A percentile compares a stretch with the other conserved stretches of the same genome.
These are phyloP conservation scores for Geosmithia morbida DNA, from an alignment of 2,329 filamentous ascomycete genomes.

Conservation along the genomic window DNA sequence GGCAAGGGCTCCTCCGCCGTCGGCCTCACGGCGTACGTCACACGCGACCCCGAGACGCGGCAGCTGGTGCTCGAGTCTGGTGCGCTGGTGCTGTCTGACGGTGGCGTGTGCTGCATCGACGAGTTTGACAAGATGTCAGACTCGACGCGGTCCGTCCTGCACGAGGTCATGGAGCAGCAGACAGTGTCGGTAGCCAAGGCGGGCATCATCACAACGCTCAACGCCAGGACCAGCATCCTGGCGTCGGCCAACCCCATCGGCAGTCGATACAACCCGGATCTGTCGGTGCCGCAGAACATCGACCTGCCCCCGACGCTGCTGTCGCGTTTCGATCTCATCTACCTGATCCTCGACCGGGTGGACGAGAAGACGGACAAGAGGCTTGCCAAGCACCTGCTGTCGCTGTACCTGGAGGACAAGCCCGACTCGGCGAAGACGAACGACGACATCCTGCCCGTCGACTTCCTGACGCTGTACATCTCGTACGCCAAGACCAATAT, in stretches of 20 bases:
- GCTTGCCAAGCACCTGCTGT: constrained; percentile 80
- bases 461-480: constrained; percentile 94
- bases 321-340: constrained; percentile 93
- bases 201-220: constrained; percentile 91
- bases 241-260: constrained; percentile 97
- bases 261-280: constrained; percentile 90
- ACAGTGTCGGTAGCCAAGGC: constrained; percentile 79
- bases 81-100: constrained; percentile 65
- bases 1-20: constrained; percentile 71
- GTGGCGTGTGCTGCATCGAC: constrained; percentile 73
- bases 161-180: constrained; percentile 83
- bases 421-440: constrained; percentile 66
- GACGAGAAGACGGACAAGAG: constrained; percentile 83
- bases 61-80: constrained; percentile 71
- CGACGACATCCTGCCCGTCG: constrained; percentile 75
- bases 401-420: constrained; percentile 92
- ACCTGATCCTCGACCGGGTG: constrained; percentile 85
- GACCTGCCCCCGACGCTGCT: constrained; percentile 90
- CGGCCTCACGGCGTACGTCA: constrained; percentile 69
- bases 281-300: constrained; percentile 95
- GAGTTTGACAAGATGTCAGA: constrained; percentile 84
- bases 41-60: constrained; percentile 65
- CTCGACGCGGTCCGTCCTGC: constrained; percentile 61
- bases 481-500: constrained; percentile 83
- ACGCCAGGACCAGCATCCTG: constrained; percentile 87